phyloP scores from a whole-genome alignment of 768 basidiomycete genomes.

The Tricholoma saponaceum region DNA sequence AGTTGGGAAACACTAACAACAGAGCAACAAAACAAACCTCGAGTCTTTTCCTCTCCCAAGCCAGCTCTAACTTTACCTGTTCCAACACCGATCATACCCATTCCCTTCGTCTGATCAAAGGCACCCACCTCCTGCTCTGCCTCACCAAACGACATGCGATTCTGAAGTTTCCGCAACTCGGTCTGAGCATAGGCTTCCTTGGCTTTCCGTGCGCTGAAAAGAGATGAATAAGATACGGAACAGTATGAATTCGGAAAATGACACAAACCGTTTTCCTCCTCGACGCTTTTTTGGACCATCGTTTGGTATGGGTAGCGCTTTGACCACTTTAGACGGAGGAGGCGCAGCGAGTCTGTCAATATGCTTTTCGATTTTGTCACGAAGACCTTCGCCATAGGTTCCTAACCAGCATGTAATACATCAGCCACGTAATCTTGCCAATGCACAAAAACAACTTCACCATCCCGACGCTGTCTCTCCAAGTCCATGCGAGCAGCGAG shows the following conservation, averaged over 20 bases:
- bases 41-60: conserved; percentile 83
- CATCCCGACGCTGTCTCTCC: conserved; percentile 79
- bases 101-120: conserved; percentile 95
- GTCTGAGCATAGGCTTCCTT: conserved; percentile 98
- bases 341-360: conserved; percentile 91
- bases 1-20: conserved; percentile 4
- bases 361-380: conserved; percentile 90
- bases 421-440: not conserved
- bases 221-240: not conserved
- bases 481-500: conserved; percentile 92
- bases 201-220: conserved; percentile 84
- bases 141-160: conserved; percentile 94
- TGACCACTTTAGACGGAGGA: conserved; percentile 88
- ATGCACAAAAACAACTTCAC: conserved; percentile 35
- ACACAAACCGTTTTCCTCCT: conserved; percentile 88
- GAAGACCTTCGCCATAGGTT: conserved; percentile 73
- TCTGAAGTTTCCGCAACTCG: conserved; percentile 94
- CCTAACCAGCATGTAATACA: conserved; percentile 32
- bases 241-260: not conserved
- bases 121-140: conserved; percentile 95
- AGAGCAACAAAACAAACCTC: conserved; percentile 50
- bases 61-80: conserved; percentile 90
- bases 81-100: conserved; percentile 92
- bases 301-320: conserved; percentile 90
- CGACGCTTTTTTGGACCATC: conserved; percentile 95